These are phyloP conservation scores for Pseudoscleropodium purum DNA, from an alignment of 225 moss, liverwort and hornwort species.

Conservation along the genomic window DNA sequence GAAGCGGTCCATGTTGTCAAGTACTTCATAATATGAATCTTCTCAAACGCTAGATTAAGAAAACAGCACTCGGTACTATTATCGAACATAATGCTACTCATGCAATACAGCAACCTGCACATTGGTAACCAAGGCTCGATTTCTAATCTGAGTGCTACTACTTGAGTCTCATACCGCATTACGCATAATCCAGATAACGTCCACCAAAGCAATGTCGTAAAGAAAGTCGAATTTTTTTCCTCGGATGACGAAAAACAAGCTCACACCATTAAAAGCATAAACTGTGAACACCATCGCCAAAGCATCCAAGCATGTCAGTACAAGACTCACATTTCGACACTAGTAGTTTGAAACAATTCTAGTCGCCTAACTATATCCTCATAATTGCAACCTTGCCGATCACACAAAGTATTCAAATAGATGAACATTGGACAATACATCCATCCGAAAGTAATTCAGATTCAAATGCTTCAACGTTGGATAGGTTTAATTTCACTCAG, in stretches of 20 bases:
- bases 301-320: constrained; percentile 5
- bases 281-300: constrained; percentile 37
- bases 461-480: not conserved
- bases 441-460: not conserved
- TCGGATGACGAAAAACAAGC: constrained; percentile 30
- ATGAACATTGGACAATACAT: not conserved
- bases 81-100: not conserved
- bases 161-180: constrained; percentile 59
- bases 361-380: not conserved
- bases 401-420: not conserved
- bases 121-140: not conserved
- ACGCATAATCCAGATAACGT: constrained; percentile 75
- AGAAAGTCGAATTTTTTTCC: constrained; percentile 35
- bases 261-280: constrained; percentile 69
- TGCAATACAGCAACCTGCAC: not conserved
- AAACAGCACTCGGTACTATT: not conserved
- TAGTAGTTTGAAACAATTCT: not conserved
- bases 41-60: not conserved
- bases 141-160: not conserved
- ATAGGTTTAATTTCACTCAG: not conserved
- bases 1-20: not conserved
- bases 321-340: not conserved
- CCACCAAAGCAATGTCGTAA: constrained; percentile 66
- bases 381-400: not conserved
- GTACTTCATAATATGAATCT: not conserved